Conservation (phyloP, 345 rosid species). For the Murraya paniculata region DNA sequence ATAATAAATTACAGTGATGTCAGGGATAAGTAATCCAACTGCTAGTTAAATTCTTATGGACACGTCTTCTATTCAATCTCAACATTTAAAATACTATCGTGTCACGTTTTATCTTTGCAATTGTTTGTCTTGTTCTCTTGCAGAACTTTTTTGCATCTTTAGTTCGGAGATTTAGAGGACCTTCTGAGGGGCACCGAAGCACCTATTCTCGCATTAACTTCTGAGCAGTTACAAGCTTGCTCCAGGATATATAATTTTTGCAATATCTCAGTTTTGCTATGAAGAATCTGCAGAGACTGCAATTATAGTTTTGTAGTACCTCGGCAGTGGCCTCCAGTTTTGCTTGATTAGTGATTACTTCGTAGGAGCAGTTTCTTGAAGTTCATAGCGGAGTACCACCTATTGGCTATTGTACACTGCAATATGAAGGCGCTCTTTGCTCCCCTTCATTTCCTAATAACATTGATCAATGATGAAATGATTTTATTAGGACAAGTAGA, state of each 20-base stretch:
- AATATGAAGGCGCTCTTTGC: no score
- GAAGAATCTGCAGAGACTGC: neutral
- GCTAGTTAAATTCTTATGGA: neutral
- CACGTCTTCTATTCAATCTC: neutral
- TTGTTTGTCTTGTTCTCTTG: constrained; percentile 13
- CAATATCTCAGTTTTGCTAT: neutral
- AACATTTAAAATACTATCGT: neutral
- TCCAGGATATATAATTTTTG: constrained; percentile 7
- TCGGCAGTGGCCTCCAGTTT: neutral
- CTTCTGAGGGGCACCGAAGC: constrained; percentile 49
- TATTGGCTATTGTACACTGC: neutral
- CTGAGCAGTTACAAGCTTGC: constrained; percentile 32
- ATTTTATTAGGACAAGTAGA: neutral
- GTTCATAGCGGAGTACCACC: neutral
- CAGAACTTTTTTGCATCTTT: constrained; percentile 62
- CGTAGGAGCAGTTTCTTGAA: neutral
- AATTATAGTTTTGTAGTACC: neutral
- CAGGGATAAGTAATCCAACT: neutral
- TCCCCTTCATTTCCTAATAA: neutral
- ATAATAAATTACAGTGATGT: neutral
- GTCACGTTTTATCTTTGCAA: neutral
- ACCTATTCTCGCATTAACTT: constrained; percentile 74
- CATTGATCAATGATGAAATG: neutral
- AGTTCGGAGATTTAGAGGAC: constrained; percentile 54
- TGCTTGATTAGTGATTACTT: constrained; percentile 1